Evolutionary conservation across 2,329 filamentous ascomycete species (phyloP), one percentile per base, ranked within the genome.

Genomic region (Colletotrichum tropicicola): DNA sequence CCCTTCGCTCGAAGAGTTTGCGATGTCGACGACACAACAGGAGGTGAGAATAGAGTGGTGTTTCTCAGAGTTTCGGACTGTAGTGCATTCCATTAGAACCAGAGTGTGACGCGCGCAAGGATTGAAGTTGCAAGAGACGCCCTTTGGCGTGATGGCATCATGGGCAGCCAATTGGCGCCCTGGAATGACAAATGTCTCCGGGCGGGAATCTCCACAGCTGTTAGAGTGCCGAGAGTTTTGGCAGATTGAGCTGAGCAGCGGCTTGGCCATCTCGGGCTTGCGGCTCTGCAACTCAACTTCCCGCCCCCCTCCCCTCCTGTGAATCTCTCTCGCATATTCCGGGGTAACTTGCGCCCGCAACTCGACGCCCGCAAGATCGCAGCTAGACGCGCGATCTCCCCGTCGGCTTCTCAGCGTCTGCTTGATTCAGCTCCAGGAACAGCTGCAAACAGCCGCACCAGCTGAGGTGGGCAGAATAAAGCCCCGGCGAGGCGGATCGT

Each of bases 321-420:
- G 21, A 2, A 28, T 15, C 44, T 30, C 30, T 30, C 7, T 53
- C 17, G 10, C 56, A 48, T 30, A 49, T 35, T 60, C 61, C 19
- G 61, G 61, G 61, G 61, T 65, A 60, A 45, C 12, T 30, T 65
- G 23, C 56, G 61, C 48, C 61, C 61, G 61, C 56, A 60, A 54
- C 21, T 37, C 8, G 28, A 51, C 61, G 61, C 61, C 61, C 56
- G 61, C 61, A 54, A 32, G 32, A 54, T 43, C 48, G 35, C 30
- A 13, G n/a, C 60, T 60, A 43, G 35, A 43, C 21, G 8, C 3
- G 17, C 17, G n/a, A 43, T 43, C 19, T 21, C 10, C 39, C 17
- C 15, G 17, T 19, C 39, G 39, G n/a, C 6, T 19, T 21, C 17
- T n/a, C 12, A 19, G 17, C 17, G 17, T 19, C 6, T 17, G 39